Conservation (phyloP, 495 filamentous ascomycete genomes). For the Penicillium alfredii region DNA sequence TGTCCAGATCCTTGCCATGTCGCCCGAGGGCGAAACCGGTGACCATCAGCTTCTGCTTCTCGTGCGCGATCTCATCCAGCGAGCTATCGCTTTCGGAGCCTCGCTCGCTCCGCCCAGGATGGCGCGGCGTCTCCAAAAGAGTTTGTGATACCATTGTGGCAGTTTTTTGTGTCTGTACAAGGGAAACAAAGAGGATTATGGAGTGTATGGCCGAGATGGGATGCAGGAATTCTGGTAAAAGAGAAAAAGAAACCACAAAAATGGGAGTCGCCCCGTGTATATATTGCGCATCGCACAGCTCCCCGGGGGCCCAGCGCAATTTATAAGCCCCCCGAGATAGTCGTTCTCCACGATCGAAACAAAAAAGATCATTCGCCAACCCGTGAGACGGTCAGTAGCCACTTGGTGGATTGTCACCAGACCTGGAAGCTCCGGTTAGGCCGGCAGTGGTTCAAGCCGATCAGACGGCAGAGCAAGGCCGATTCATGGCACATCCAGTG, state of each 20-base stretch:
- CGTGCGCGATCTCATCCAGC: constrained; percentile 32
- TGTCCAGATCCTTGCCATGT: constrained; percentile 31
- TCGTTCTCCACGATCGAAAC: constrained; percentile 15
- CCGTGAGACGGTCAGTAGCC: constrained; percentile 11
- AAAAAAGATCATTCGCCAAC: constrained; percentile 14
- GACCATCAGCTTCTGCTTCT: constrained; percentile 32
- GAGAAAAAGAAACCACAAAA: constrained; percentile 1
- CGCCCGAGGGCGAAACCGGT: constrained; percentile 10
- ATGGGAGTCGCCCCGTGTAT: not conserved
- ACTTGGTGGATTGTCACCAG: constrained; percentile 26
- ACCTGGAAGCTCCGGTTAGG: constrained; percentile 23
- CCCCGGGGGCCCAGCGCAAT: constrained; percentile 14
- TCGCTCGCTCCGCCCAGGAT: constrained; percentile 23
- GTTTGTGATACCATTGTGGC: constrained; percentile 20
- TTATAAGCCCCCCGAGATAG: constrained; percentile 23
- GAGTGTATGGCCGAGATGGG: no score
- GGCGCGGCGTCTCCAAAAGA: constrained; percentile 14
- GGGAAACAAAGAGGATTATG: no score
- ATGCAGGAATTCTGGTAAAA: no score
- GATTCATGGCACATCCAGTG: no score
- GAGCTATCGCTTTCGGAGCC: constrained; percentile 40
- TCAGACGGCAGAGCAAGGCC: no score
- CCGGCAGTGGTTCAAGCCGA: constrained; percentile 20
- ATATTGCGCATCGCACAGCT: constrained; percentile 7
- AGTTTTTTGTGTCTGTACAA: not conserved